Evolutionary conservation across 129 eudicot species (phyloP), one percentile per base, ranked within the genome.

Genomic region (Lonicera japonica): DNA sequence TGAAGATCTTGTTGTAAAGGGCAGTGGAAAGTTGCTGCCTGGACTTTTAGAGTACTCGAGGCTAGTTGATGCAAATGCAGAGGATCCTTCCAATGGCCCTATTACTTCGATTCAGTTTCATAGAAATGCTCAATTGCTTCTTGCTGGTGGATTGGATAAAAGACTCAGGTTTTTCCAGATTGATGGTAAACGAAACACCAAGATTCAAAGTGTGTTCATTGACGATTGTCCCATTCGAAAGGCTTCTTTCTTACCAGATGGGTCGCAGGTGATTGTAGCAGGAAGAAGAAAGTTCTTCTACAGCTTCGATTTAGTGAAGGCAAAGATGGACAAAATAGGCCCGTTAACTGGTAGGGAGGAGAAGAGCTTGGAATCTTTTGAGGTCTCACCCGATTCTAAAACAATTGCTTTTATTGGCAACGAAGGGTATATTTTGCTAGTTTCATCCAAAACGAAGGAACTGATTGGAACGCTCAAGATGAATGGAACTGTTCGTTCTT

Each of bases 211-310:
- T 56, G 80, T 92, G 8, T 92, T 82, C 60, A 63, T 92, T 1
- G 91, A 88, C 1, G 99, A 85, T 67, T 92, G 91, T 65, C 95
- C 99, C 1, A 83, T 92, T 47, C 64, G 75, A 41, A 92, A 92
- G 48, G 96, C 95, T 0, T 65, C 85, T 39, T 92, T 92, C 71
- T 72, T 88, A 21, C 89, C 96, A 0, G 96, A 88, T 69, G 99
- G 99, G 8, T 85, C 99, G 25, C 95, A 88, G 59, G 96, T 83
- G 17, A 84, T 92, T 55, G 55, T 87, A 58, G 72, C 98, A 0
- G 98, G 96, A 67, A 74, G 96, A 63, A 80, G 98, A 63, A 92
- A 87, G 72, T 92, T 92, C 70, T 89, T 89, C 51, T 92, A 92
- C 46, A 73, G 86, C 73, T 79, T 87, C 36, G 98, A 92, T 66